A percentile compares a stretch with the other conserved stretches of the same genome.
Evolutionary conservation across 2,329 filamentous ascomycete species (phyloP).

Genomic region (Grosmannia clavigera): DNA sequence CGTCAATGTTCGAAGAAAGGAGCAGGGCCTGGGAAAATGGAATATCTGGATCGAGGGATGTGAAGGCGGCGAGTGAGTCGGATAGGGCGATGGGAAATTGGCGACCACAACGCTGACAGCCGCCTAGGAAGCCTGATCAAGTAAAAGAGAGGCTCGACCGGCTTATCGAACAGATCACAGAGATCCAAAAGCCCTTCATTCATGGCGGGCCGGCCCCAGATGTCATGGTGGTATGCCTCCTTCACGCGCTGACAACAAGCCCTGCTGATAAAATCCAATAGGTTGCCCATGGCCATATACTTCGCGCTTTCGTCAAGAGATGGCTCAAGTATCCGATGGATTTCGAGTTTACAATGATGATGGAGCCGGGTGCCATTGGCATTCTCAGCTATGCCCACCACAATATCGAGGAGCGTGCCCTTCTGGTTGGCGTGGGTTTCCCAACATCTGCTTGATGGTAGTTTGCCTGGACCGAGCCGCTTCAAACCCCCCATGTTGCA

Average conservation of each 20-base stretch:
- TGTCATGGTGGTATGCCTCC: background rate
- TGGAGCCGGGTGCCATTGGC: background rate
- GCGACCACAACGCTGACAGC: background rate
- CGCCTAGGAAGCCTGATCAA: background rate
- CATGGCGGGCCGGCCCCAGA: background rate
- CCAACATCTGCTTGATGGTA: background rate
- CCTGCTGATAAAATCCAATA: background rate
- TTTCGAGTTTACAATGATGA: background rate
- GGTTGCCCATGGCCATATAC: background rate
- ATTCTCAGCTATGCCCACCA: background rate
- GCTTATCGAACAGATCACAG: background rate
- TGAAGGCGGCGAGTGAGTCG: background rate
- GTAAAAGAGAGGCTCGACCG: background rate
- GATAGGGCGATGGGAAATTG: background rate
- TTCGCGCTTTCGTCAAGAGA: background rate
- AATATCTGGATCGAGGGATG: background rate
- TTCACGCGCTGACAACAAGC: background rate
- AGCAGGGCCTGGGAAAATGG: background rate
- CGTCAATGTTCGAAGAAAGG: background rate
- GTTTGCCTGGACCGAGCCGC: background rate
- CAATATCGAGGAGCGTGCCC: background rate
- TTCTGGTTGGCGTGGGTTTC: background rate
- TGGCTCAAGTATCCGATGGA: background rate
- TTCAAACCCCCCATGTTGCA: background rate
- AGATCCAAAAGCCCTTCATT: background rate